These are phyloP conservation scores for Straminergon stramineum DNA, from an alignment of 225 moss, liverwort and hornwort species.

Conservation along the genomic window DNA sequence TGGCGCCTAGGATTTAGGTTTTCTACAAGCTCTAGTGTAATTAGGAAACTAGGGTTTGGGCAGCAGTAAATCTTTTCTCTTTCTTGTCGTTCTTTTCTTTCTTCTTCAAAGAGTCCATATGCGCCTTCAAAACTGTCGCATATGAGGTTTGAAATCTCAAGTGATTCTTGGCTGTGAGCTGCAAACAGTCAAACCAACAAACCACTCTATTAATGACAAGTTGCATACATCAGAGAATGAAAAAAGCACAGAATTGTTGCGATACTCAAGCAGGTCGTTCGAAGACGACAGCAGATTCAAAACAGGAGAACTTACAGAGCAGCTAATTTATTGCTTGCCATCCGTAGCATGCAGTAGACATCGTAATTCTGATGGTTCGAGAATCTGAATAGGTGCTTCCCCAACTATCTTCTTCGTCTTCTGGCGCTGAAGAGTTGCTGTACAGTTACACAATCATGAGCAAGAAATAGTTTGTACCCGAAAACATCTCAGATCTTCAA, in stretches of 20 bases:
- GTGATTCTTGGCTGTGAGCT: constrained; percentile 56
- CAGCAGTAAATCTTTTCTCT: constrained; percentile 18
- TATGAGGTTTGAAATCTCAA: constrained; percentile 61
- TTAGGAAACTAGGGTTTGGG: constrained; percentile 16
- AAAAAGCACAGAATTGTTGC: background rate
- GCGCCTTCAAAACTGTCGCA: constrained; percentile 60
- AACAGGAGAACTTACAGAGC: constrained; percentile 25
- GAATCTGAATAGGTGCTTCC: constrained; percentile 15
- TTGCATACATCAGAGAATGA: background rate
- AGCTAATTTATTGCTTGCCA: constrained; percentile 65
- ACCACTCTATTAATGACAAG: background rate
- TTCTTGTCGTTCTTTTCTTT: constrained; percentile 38
- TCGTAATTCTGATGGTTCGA: constrained; percentile 19
- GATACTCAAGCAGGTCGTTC: background rate
- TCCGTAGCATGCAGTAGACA: constrained; percentile 59
- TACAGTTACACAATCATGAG: background rate
- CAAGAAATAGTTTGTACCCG: background rate
- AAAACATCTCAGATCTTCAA: background rate
- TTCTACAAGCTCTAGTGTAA: background rate
- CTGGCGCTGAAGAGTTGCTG: constrained; percentile 44
- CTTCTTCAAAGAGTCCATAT: constrained; percentile 64
- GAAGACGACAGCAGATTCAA: background rate
- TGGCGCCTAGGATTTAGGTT: background rate
- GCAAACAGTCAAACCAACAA: background rate
- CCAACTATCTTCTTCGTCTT: constrained; percentile 29